These are phyloP conservation scores for Colletotrichum sp. DNA, from an alignment of 2,329 filamentous ascomycete genomes.

Conservation along the genomic window DNA sequence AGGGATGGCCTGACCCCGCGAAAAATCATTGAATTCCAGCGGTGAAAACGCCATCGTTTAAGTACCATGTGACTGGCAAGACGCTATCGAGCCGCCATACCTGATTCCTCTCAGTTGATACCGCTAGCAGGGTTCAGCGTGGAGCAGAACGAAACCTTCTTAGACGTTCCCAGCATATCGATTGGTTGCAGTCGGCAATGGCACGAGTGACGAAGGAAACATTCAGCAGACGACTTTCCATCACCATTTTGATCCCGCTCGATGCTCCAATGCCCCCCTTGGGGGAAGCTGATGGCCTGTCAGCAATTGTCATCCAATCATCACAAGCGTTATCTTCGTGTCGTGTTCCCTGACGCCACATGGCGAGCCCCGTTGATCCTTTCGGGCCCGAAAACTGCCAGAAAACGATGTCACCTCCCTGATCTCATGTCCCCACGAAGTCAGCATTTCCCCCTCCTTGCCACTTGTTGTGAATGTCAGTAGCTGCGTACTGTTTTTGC, in stretches of 20 bases:
- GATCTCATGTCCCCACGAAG: neutral
- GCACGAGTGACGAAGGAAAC: neutral
- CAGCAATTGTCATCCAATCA: neutral
- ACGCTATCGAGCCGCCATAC: neutral
- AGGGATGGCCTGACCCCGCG: neutral
- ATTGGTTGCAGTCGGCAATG: neutral
- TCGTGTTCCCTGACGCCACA: neutral
- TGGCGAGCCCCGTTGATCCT: neutral
- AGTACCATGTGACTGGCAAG: neutral
- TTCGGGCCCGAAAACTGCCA: neutral
- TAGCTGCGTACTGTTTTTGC: neutral
- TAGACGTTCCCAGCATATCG: neutral
- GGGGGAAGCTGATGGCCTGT: neutral
- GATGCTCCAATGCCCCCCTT: neutral
- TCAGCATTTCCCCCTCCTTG: neutral
- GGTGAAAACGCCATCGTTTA: neutral
- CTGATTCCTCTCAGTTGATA: neutral
- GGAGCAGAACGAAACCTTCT: neutral
- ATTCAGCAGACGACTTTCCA: neutral
- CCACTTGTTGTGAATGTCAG: neutral
- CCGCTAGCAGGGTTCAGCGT: neutral
- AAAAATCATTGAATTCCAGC: neutral
- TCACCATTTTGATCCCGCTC: neutral
- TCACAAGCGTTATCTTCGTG: neutral
- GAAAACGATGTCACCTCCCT: neutral